Base-by-base conservation (phyloP, 768 basidiomycete species). In the Podaxis sp. region DNA sequence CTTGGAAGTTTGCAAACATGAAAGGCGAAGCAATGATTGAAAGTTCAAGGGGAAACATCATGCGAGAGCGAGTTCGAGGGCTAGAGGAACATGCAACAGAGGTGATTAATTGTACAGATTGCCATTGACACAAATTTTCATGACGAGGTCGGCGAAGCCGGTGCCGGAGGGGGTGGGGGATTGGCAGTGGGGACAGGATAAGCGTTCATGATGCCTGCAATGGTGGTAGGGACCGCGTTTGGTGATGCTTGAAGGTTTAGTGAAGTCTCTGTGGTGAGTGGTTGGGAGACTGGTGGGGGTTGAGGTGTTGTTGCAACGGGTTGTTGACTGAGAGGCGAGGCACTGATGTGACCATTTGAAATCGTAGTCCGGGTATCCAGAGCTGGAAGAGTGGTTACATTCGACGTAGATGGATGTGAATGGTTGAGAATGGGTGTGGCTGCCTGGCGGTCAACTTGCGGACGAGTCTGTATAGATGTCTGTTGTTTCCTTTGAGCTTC, bases 191-290 rank as follows among this genome's bases (percentile, higher is more conserved):
- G 65, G 0, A 74, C 69, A 7, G 84, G 79, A 69, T 87, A 88
- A n/a, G 86, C 86, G 65, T 86, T 83, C 86, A 89, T 84, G 63
- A 89, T 87, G 61, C 81, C 84, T 36, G 85, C 88, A 46, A 60
- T 60, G 44, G 63, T 64, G 7, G 63, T 38, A 1, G 63, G 63
- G 13, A 58, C 61, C 0, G 60, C 10, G 16, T 60, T 35, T 1
- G 62, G 42, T 4, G 62, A 47, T 11, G 28, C 28, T 46, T 32
- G 40, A 2, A 25, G 14, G 9, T 53, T 53, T 3, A 51, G 21
- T 46, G 59, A 38, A 40, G 23, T 18, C 11, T 40, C 16, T 40
- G 21, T 53, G 10, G 16, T 32, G 32, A 32, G 51, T 18, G 35
- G 9, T 10, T 44, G 42, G 32, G 50, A 1, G 47, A 23, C 23